These are phyloP conservation scores for Mycena vulgaris DNA, from an alignment of 768 basidiomycete species.

Conservation along the genomic window DNA sequence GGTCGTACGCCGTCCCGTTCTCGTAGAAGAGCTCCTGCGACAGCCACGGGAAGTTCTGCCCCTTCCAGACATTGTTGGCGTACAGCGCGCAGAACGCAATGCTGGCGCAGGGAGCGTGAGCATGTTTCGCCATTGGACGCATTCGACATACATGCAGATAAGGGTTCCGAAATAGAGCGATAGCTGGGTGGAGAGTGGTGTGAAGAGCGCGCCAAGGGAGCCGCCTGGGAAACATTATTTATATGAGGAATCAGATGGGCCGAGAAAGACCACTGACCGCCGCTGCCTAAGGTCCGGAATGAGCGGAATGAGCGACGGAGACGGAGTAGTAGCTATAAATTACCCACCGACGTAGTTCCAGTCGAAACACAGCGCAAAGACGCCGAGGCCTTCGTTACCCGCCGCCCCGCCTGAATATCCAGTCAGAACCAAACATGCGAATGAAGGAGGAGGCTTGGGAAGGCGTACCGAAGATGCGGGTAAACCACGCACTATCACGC, in stretches of 20 bases:
- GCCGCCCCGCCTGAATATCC: constrained; percentile 61
- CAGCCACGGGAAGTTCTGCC: constrained; percentile 72
- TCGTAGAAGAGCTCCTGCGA: constrained; percentile 66
- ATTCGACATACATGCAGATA: constrained; percentile 64
- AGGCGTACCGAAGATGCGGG: constrained; percentile 65
- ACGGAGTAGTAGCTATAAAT: neutral
- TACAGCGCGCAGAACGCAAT: constrained; percentile 63
- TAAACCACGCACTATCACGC: constrained; percentile 63
- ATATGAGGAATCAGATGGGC: constrained; percentile 43
- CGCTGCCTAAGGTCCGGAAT: constrained; percentile 1
- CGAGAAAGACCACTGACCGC: constrained; percentile 2
- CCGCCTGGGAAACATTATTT: constrained; percentile 53
- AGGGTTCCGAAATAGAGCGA: constrained; percentile 65
- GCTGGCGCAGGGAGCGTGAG: constrained; percentile 36
- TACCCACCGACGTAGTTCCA: constrained; percentile 66
- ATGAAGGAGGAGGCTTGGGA: neutral
- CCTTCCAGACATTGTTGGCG: constrained; percentile 68
- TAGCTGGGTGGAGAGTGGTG: constrained; percentile 70
- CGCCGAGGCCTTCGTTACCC: constrained; percentile 74
- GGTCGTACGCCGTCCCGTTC: constrained; percentile 68
- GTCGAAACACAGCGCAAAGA: constrained; percentile 72
- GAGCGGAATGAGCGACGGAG: neutral
- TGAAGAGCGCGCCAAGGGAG: constrained; percentile 61
- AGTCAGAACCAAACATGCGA: neutral
- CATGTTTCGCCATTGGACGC: constrained; percentile 35